Conservation (phyloP, 2,329 filamentous ascomycete species). For the Aureobasidium sp. region DNA sequence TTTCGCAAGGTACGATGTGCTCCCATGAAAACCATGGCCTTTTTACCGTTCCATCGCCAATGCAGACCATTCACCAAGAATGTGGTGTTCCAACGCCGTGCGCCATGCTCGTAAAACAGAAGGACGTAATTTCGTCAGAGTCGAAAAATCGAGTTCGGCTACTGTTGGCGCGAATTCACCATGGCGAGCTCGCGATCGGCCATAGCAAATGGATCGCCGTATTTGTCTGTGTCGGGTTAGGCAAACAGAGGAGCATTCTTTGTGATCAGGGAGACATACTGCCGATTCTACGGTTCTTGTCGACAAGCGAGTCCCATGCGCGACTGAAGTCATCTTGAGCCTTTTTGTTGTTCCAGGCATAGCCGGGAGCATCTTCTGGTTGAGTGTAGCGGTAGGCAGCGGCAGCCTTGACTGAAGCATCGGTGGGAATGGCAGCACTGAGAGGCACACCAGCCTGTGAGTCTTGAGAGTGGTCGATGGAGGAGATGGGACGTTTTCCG, state of each 20-base stretch:
- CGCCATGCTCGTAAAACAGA: constrained; percentile 3
- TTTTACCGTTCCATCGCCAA: neutral
- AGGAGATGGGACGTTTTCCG: constrained; percentile 29
- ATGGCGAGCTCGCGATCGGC: constrained; percentile 25
- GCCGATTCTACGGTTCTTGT: constrained; percentile 34
- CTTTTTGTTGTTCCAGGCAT: constrained; percentile 48
- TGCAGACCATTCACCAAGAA: neutral
- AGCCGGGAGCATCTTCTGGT: constrained; percentile 38
- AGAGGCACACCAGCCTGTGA: neutral
- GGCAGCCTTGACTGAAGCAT: constrained; percentile 14
- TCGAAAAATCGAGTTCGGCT: constrained; percentile 10
- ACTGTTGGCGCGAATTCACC: constrained; percentile 12
- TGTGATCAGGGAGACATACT: constrained; percentile 17
- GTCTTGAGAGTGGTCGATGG: constrained; percentile 25
- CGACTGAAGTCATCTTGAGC: constrained; percentile 47
- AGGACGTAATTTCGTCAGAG: constrained; percentile 2
- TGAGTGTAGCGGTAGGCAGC: constrained; percentile 27
- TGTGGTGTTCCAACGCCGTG: neutral
- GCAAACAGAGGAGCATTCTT: no score
- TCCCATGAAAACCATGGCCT: neutral
- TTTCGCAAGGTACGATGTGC: neutral
- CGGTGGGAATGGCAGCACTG: neutral
- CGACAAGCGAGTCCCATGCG: constrained; percentile 41
- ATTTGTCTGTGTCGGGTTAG: constrained; percentile 20
- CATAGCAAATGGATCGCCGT: constrained; percentile 27